Evolutionary conservation across 139 green algal genomes (phyloP), one percentile per base, ranked within the genome.

Genomic region (Gonium pectorale): DNA sequence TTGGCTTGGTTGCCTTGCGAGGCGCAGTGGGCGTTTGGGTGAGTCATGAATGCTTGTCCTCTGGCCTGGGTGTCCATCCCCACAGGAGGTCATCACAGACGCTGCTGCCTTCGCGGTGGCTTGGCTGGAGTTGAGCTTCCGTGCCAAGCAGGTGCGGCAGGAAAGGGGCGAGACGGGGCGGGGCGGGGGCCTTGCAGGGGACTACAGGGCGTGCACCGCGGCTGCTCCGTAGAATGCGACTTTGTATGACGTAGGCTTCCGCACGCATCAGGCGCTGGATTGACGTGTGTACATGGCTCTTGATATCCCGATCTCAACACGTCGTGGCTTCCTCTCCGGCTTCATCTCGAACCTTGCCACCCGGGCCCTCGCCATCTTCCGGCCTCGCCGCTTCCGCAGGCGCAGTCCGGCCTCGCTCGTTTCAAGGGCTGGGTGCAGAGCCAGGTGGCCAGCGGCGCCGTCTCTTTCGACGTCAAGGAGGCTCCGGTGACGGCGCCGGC

Each of bases 381-480:
- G 2, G 21, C 40, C 41, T 13, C 37, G 1, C 4, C 17, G 29
- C 67, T 40, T 8, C 2, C 19, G 24, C 68, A 77, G 68, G 44
- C 68, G 26, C 68, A 77, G 29, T 7, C 68, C 2, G 68, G 68
- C 4, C 29, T 77, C 26, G 43, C 26, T 1, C 22, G 21, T 6
- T 77, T 77, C 68, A 27, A 60, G 41, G 8, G 40, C 29, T 77
- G 68, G 68, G 26, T 60, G 15, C 26, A 77, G 2, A 26, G 24
- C 9, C 68, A 77, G 68, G 6, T 44, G 44, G 44, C 44, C 68
- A 1, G 7, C 17, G 29, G 68, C 5, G 68, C 43, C 43, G 29
- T 77, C 44, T 43, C 29, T 3, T 77, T 77, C 26, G 24, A 41
- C 2, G 43, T 77, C 67, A 74, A 74, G 67, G 64, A n/a, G n/a